Conservation (phyloP, 257 asterid genomes). For the Capsicum pubescens region DNA sequence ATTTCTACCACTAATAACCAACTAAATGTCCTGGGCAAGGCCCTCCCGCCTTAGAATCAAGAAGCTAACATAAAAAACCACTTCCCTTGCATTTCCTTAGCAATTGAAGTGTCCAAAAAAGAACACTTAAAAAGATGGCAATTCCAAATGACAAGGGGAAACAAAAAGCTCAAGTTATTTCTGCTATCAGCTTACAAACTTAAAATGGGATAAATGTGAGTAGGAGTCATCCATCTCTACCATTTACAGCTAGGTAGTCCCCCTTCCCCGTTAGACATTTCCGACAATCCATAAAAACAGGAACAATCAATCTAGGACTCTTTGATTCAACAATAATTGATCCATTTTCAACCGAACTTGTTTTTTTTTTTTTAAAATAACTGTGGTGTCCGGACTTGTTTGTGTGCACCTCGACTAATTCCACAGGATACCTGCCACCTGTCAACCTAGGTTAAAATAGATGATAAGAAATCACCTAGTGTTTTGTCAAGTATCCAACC, state of each 20-base stretch:
- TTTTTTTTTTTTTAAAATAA: too few species aligned
- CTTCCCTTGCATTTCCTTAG: background rate
- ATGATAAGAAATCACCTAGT: too few species aligned
- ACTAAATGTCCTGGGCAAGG: background rate
- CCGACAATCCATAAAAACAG: background rate
- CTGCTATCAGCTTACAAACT: background rate
- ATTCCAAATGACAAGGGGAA: background rate
- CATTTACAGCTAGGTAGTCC: background rate
- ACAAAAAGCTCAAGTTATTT: background rate
- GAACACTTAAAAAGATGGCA: background rate
- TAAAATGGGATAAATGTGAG: slow-evolving; percentile 18
- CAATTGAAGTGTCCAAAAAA: background rate
- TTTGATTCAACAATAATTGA: background rate
- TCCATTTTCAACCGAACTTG: background rate
- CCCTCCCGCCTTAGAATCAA: background rate
- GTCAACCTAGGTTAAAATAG: too few species aligned
- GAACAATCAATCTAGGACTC: background rate
- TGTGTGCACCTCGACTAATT: too few species aligned
- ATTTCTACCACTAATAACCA: background rate
- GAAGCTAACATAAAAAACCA: background rate
- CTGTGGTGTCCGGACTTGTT: too few species aligned
- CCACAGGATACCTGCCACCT: too few species aligned
- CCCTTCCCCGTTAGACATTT: background rate
- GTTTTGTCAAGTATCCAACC: too few species aligned
- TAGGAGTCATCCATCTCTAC: background rate